Conservation (phyloP, 2,329 filamentous ascomycete genomes). For the Curvularia verruculosa region DNA sequence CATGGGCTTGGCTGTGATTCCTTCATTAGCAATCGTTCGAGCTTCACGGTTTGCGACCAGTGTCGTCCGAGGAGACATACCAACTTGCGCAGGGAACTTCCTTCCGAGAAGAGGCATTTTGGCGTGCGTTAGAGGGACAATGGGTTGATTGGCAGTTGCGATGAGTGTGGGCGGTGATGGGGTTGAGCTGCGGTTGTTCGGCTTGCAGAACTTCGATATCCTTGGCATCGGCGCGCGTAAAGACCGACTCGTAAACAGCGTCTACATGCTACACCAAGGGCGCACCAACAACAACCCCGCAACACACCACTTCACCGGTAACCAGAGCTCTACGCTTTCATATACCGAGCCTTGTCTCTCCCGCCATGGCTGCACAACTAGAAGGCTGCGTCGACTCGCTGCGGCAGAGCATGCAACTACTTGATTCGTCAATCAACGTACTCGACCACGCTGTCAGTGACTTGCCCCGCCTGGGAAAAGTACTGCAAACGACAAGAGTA, state of each 20-base stretch:
- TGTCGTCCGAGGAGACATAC: constrained; percentile 46
- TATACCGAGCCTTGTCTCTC: background rate
- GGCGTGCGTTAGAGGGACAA: constrained; percentile 39
- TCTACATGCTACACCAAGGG: background rate
- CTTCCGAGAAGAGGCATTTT: constrained; percentile 57
- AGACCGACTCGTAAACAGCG: constrained; percentile 28
- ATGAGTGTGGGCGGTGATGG: constrained; percentile 38
- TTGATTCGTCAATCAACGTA: constrained; percentile 67
- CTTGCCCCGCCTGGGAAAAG: constrained; percentile 66
- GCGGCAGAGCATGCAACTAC: constrained; percentile 64
- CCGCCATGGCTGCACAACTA: constrained; percentile 52
- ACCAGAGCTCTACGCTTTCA: background rate
- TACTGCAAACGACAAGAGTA: constrained; percentile 68
- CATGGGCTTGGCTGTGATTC: constrained; percentile 78
- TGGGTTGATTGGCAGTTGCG: constrained; percentile 38
- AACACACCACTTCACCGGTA: constrained; percentile 10
- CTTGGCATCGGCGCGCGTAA: constrained; percentile 37
- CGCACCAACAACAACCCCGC: constrained; percentile 22
- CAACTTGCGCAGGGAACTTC: constrained; percentile 59
- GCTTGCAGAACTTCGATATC: constrained; percentile 33
- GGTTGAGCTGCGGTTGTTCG: constrained; percentile 27
- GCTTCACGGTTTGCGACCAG: constrained; percentile 5
- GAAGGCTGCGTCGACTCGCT: constrained; percentile 66
- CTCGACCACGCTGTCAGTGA: constrained; percentile 68
- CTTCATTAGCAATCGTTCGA: constrained; percentile 38